Evolutionary conservation across 2,329 filamentous ascomycete genomes (phyloP).

Genomic region (Fusarium musae): DNA sequence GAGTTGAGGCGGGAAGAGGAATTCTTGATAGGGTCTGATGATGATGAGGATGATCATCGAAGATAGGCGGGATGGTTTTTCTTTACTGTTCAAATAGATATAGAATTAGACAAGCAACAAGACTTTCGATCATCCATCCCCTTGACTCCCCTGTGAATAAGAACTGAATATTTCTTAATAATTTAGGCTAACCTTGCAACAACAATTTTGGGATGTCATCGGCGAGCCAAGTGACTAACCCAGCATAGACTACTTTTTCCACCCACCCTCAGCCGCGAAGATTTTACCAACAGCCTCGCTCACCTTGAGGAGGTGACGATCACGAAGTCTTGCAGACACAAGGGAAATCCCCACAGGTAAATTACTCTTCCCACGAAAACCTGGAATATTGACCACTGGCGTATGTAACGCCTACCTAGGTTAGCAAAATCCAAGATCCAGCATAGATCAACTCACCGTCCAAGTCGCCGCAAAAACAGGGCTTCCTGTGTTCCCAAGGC

Average conservation of each 20-base stretch:
- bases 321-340: constrained; percentile 58
- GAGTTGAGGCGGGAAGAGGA: constrained; percentile 52
- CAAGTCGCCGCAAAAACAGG: constrained; percentile 62
- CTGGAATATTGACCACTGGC: constrained; percentile 71
- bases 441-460: constrained; percentile 59
- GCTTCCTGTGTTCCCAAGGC: constrained; percentile 63
- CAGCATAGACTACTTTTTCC: not conserved
- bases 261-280: constrained; percentile 46
- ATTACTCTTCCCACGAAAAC: constrained; percentile 61
- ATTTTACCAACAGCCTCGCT: constrained; percentile 50
- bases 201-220: fast-evolving
- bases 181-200: fast-evolving
- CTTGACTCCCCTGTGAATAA: fast-evolving
- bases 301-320: constrained; percentile 57
- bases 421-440: constrained; percentile 17
- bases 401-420: constrained; percentile 60
- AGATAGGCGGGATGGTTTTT: not conserved
- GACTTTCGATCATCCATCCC: not conserved
- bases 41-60: constrained; percentile 12
- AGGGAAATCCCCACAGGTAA: constrained; percentile 69
- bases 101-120: not conserved
- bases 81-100: not conserved
- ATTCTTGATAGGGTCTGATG: constrained; percentile 30
- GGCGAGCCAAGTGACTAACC: too few relatives aligned
- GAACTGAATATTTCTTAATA: not conserved